Evolutionary conservation across 2,329 filamentous ascomycete species (phyloP).

Genomic region (Penicillium olsonii): DNA sequence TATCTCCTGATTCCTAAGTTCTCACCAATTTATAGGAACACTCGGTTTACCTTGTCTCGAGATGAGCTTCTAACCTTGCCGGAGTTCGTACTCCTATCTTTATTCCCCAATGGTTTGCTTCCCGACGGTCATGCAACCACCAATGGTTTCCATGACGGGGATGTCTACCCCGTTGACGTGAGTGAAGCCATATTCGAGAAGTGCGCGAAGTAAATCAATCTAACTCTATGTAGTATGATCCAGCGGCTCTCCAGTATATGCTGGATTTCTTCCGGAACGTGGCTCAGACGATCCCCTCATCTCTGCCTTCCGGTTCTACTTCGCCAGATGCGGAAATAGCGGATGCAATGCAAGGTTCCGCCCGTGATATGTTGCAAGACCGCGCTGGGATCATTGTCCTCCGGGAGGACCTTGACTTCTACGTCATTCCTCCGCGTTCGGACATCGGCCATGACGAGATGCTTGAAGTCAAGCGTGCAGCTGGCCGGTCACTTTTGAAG

Average conservation of each 20-base stretch:
- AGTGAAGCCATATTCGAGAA: slow-evolving; percentile 43
- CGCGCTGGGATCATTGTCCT: slow-evolving; percentile 96
- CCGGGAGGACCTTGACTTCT: slow-evolving; percentile 95
- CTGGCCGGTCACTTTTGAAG: slow-evolving; percentile 78
- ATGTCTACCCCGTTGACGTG: slow-evolving; percentile 97
- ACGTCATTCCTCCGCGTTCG: slow-evolving; percentile 82
- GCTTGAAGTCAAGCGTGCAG: slow-evolving; percentile 93
- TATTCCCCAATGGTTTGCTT: slow-evolving; percentile 97
- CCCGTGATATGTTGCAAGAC: slow-evolving; percentile 77
- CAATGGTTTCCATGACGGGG: slow-evolving; percentile 87
- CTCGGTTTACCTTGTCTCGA: slow-evolving; percentile 87
- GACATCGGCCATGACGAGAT: slow-evolving; percentile 87
- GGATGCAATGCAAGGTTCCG: slow-evolving; percentile 70
- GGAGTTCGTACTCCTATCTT: slow-evolving; percentile 94
- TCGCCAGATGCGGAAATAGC: slow-evolving; percentile 62
- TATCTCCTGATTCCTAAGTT: not conserved
- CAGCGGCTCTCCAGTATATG: slow-evolving; percentile 96
- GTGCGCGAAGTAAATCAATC: not conserved
- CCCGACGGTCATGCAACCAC: slow-evolving; percentile 80
- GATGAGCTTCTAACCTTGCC: slow-evolving; percentile 94
- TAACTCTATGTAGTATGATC: slow-evolving; percentile 74
- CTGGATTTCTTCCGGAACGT: slow-evolving; percentile 96
- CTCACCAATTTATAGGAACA: slow-evolving; percentile 63
- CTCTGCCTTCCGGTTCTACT: slow-evolving; percentile 65
- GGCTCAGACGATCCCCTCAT: slow-evolving; percentile 82